Conservation (phyloP, 2,329 filamentous ascomycete species). For the Trichophyton rubrum region DNA sequence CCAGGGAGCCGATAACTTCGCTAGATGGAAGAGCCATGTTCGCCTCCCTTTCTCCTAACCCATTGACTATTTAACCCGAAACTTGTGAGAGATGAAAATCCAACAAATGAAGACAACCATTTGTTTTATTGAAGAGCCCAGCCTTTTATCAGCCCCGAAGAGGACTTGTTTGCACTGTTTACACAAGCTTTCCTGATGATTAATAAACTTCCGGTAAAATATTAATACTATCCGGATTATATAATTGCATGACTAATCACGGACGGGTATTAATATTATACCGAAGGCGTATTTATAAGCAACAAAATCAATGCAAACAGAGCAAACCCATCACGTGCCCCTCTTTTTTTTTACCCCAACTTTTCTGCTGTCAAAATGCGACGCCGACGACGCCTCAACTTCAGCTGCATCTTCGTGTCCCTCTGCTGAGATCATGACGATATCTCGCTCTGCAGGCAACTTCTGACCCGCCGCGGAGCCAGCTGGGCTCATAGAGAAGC, state of each 20-base stretch:
- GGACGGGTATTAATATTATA: neutral
- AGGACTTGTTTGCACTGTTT: too few relatives aligned
- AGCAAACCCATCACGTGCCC: neutral
- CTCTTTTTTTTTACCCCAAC: neutral
- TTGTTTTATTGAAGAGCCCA: too few relatives aligned
- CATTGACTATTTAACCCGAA: neutral
- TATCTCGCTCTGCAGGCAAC: neutral
- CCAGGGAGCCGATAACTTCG: slow-evolving; percentile 18
- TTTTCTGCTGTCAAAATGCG: neutral
- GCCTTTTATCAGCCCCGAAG: too few relatives aligned
- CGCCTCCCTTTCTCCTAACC: neutral
- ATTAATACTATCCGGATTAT: too few relatives aligned
- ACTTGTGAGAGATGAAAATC: neutral
- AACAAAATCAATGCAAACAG: neutral
- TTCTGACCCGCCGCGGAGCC: neutral
- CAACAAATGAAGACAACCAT: neutral
- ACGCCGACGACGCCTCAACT: neutral
- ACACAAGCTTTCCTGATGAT: too few relatives aligned
- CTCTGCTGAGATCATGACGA: neutral
- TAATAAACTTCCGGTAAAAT: too few relatives aligned
- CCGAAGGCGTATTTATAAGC: neutral
- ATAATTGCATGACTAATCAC: too few relatives aligned
- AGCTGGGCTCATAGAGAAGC: neutral
- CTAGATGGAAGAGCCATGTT: neutral
- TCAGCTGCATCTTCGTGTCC: neutral